Conservation (phyloP, 805 yeast genomes). For the Wickerhamomyces queroliae region DNA sequence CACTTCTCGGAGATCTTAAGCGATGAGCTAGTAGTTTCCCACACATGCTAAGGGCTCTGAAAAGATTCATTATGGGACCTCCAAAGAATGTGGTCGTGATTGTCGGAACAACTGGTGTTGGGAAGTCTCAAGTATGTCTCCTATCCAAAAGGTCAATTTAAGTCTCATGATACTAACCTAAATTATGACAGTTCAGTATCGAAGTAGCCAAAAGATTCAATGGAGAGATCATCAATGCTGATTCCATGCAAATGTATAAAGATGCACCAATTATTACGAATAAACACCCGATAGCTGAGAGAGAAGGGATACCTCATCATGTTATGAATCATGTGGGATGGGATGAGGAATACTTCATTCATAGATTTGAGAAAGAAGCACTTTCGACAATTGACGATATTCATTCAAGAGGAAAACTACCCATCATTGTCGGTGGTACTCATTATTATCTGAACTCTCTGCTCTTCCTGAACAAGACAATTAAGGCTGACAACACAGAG, state of each 20-base stretch:
- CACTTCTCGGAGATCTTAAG: no score
- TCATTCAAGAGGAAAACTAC: conserved; percentile 61
- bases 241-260: conserved; percentile 92
- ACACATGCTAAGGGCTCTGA: neutral
- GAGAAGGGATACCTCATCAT: conserved; percentile 76
- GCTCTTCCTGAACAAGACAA: conserved; percentile 63
- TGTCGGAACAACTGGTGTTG: conserved; percentile 92
- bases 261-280: conserved; percentile 76
- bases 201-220: conserved; percentile 70
- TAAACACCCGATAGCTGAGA: conserved; percentile 80
- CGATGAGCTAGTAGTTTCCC: neutral
- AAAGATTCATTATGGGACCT: conserved; percentile 1
- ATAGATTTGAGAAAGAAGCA: conserved; percentile 74
- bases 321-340: conserved; percentile 80
- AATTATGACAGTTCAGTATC: conserved; percentile 46
- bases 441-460: conserved; percentile 86
- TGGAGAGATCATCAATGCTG: conserved; percentile 94
- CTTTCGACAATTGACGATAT: conserved; percentile 53
- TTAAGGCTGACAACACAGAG: conserved; percentile 27
- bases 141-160: neutral
- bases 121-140: conserved; percentile 65
- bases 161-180: neutral
- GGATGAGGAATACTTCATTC: conserved; percentile 78
- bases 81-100: conserved; percentile 46
- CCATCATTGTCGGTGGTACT: conserved; percentile 93